Base-by-base conservation (phyloP, 768 basidiomycete species). In the Candolleomyces eurysporus region DNA sequence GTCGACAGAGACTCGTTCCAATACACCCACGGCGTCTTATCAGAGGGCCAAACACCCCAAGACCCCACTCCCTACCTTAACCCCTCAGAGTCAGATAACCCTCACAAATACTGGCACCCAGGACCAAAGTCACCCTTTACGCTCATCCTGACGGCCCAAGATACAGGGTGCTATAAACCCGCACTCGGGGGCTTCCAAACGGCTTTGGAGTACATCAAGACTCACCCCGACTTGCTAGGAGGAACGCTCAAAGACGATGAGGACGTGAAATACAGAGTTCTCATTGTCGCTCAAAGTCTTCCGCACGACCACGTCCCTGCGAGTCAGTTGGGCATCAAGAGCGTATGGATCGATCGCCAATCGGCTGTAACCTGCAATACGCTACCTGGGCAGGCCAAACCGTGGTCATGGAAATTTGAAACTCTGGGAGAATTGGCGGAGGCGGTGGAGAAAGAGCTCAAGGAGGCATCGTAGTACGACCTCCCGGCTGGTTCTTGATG, bases 81-180 rank as follows among this genome's bases (percentile, higher is more conserved):
- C 67, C 69, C 77, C 0, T 69, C 69, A 30, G 36, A 36, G 36
- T 36, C 36, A 36, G 75, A 76, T 1, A 69, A 69, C 8, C 65
- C 73, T 42, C 72, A 75, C 62, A 67, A 71, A 43, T 74, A 75
- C 52, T 84, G 81, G 77, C 79, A 81, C 58, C 82, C 73, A 0
- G 78, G 80, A 26, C 67, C 72, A 40, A 77, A 76, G 53, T 89
- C 88, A 26, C 81, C 85, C 0, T 92, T 92, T 71, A 82, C 84
- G 30, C 77, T 85, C 56, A 76, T 90, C 58, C 74, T 88, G 65
- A 91, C 89, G 8, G 89, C 91, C 5, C 83, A 92, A 69, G 88
- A 89, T 63, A 81, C 84, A 5, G 83, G 84, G n/a, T 83, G 83
- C 40, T 92, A 91, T 73, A 92, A 91, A 69, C 91, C 88, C 21